A percentile compares a stretch with the other conserved stretches of the same genome.
These are phyloP conservation scores for Tritrichomonas musculus DNA, from an alignment of 208 protist species.

Conservation along the genomic window DNA sequence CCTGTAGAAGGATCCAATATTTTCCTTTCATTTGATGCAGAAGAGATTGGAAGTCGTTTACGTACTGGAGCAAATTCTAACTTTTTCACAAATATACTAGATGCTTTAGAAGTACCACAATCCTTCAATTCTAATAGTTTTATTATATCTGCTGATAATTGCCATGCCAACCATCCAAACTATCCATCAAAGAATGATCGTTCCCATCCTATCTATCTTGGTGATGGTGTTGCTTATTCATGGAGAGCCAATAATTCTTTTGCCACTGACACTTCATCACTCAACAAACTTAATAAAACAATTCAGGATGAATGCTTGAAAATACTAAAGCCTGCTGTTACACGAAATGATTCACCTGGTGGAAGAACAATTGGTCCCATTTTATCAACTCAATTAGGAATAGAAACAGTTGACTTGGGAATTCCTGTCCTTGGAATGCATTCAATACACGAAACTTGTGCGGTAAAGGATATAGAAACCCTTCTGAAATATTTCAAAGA, in stretches of 20 bases:
- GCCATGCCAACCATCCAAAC: not conserved
- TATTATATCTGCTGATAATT: not conserved
- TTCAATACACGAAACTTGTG: not conserved
- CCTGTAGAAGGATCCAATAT: too few species aligned
- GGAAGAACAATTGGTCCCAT: slow-evolving; percentile 29
- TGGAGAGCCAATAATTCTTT: not conserved
- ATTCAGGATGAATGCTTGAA: not conserved
- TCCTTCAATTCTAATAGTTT: not conserved
- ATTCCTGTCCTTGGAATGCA: slow-evolving; percentile 24
- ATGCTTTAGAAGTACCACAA: too few species aligned
- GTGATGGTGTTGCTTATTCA: not conserved
- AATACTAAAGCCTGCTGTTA: not conserved
- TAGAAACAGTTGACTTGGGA: not conserved
- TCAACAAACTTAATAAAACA: not conserved
- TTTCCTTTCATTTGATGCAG: too few species aligned
- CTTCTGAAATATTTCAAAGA: not conserved
- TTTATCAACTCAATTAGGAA: not conserved
- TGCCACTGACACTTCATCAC: not conserved
- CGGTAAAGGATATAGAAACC: not conserved
- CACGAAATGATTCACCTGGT: not conserved
- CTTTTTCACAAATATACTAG: too few species aligned
- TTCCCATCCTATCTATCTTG: not conserved
- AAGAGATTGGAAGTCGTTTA: too few species aligned
- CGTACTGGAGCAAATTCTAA: too few species aligned
- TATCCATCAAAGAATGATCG: not conserved